These are phyloP conservation scores for Alternaria sp. DNA, from an alignment of 2,329 filamentous ascomycete species.

Conservation along the genomic window DNA sequence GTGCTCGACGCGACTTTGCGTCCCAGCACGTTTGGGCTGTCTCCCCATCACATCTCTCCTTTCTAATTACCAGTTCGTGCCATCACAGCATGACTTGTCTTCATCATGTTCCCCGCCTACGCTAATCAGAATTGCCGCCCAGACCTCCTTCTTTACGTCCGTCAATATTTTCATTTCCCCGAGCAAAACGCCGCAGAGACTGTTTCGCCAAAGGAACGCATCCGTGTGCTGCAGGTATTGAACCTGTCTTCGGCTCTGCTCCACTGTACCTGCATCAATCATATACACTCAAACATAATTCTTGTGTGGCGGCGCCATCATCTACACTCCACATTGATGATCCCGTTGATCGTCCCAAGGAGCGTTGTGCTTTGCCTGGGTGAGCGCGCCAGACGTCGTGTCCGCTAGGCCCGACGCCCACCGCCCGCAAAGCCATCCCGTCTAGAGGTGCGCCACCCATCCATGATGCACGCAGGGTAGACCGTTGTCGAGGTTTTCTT, in stretches of 20 bases:
- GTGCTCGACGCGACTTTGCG: conserved; percentile 39
- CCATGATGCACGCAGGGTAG: conserved; percentile 40
- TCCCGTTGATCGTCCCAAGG: conserved; percentile 41
- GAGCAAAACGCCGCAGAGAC: conserved; percentile 22
- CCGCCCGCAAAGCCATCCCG: conserved; percentile 48
- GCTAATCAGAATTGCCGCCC: conserved; percentile 17
- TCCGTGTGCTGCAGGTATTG: conserved; percentile 10
- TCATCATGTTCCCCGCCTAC: conserved; percentile 10
- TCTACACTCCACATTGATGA: conserved; percentile 34
- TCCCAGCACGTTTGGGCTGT: conserved; percentile 44
- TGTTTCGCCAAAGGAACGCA: conserved; percentile 18
- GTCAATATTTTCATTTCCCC: conserved; percentile 17
- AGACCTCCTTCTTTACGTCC: conserved; percentile 17
- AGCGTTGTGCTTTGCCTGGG: conserved; percentile 41
- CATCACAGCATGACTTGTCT: conserved; percentile 24
- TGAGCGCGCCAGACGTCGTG: conserved; percentile 39
- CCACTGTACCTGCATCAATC: conserved; percentile 46
- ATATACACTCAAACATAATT: conserved; percentile 31
- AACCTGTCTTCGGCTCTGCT: conserved; percentile 15
- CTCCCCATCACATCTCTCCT: conserved; percentile 21
- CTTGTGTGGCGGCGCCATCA: conserved; percentile 43
- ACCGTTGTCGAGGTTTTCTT: conserved; percentile 25
- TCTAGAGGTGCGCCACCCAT: conserved; percentile 43
- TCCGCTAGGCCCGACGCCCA: conserved; percentile 43
- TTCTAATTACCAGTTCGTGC: conserved; percentile 6